Evolutionary conservation across 2,329 filamentous ascomycete genomes (phyloP).

Genomic region (Colletotrichum sp.): DNA sequence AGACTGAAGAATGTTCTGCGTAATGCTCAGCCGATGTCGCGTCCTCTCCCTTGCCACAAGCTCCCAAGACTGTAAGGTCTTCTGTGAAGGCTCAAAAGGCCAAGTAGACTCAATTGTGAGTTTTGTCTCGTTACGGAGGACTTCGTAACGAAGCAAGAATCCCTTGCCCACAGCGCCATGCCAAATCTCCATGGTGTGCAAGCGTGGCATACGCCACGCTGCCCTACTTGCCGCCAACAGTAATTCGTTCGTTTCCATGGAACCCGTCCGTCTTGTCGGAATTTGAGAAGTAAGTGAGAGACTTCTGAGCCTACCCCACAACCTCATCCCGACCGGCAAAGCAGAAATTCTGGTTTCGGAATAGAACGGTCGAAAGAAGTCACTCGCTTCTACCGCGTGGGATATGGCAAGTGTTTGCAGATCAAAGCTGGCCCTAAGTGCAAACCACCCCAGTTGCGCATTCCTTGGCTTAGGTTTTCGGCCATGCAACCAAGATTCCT

Average conservation of each 20-base stretch:
- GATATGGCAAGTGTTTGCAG: not conserved
- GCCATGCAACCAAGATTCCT: not conserved
- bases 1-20: not conserved
- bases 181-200: not conserved
- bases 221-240: not conserved
- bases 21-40: not conserved
- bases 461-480: not conserved
- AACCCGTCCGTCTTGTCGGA: not conserved
- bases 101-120: not conserved
- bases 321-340: not conserved
- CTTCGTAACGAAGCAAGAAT: not conserved
- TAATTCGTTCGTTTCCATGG: not conserved
- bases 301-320: not conserved
- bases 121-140: not conserved
- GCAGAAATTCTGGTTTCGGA: not conserved
- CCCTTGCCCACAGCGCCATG: not conserved
- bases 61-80: not conserved
- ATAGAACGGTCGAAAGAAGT: not conserved
- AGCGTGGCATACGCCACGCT: not conserved
- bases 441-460: not conserved
- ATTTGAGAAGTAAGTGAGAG: not conserved
- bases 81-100: not conserved
- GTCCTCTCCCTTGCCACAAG: not conserved
- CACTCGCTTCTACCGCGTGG: not conserved
- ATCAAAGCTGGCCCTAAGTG: not conserved